These are phyloP conservation scores for Ophiostoma triangulosporum DNA, from an alignment of 2,329 filamentous ascomycete genomes.

Conservation along the genomic window DNA sequence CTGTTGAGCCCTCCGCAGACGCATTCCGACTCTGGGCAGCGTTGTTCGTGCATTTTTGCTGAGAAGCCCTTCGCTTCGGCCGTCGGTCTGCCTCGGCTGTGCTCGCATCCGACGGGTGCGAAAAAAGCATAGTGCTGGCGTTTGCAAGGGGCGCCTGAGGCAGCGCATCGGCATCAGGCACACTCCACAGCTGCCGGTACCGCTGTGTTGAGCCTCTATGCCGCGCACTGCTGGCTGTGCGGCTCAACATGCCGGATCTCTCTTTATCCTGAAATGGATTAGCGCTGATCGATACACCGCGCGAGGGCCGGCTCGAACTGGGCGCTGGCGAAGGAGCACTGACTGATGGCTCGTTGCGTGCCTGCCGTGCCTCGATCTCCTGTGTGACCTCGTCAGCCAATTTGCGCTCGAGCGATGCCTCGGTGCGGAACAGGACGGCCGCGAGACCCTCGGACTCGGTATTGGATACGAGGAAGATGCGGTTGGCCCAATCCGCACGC, in stretches of 20 bases:
- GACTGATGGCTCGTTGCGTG: slow-evolving; percentile 15
- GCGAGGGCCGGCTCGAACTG: slow-evolving; percentile 16
- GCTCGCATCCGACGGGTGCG: slow-evolving; percentile 18
- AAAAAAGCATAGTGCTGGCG: slow-evolving; percentile 39
- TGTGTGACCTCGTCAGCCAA: slow-evolving; percentile 38
- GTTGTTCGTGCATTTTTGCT: slow-evolving; percentile 5
- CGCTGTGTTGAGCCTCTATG: slow-evolving; percentile 17
- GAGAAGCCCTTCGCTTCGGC: background rate
- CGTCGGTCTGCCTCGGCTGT: slow-evolving; percentile 6
- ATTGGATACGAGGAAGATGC: slow-evolving; percentile 56
- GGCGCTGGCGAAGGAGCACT: slow-evolving; percentile 20
- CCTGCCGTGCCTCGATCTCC: slow-evolving; percentile 23
- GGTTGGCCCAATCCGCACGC: slow-evolving; percentile 67
- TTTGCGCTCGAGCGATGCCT: slow-evolving; percentile 36
- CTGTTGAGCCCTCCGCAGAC: background rate
- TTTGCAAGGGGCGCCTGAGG: slow-evolving; percentile 32
- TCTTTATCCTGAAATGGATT: background rate
- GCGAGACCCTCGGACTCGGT: slow-evolving; percentile 65
- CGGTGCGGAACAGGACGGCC: slow-evolving; percentile 53
- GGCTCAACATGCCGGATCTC: slow-evolving; percentile 21
- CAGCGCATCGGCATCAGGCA: slow-evolving; percentile 42
- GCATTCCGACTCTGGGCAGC: background rate
- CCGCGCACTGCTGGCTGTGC: slow-evolving; percentile 29
- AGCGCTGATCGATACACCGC: slow-evolving; percentile 36
- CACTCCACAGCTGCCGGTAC: slow-evolving; percentile 43